Conservation (phyloP, 225 moss, liverwort and hornwort species). For the Straminergon stramineum region DNA sequence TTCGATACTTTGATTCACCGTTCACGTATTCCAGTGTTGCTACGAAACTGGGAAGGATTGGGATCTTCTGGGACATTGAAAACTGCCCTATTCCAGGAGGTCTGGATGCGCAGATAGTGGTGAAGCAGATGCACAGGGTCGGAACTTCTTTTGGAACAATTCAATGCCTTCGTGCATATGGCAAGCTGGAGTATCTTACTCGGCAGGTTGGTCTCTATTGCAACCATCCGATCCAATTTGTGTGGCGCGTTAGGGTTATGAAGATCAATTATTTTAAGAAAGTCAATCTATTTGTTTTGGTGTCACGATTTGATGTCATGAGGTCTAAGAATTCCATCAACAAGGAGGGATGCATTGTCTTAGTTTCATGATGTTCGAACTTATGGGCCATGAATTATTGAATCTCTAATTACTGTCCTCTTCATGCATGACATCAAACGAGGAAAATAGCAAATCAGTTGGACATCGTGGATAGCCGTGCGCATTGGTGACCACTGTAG, state of each 20-base stretch:
- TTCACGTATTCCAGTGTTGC: conserved; percentile 20
- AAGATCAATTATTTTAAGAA: neutral
- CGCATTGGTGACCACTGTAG: neutral
- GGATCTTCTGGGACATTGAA: conserved; percentile 79
- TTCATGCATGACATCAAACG: neutral
- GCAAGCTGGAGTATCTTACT: conserved; percentile 77
- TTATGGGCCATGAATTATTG: neutral
- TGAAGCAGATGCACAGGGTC: conserved; percentile 57
- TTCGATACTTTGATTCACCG: conserved; percentile 67
- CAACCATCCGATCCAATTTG: neutral
- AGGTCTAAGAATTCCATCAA: neutral
- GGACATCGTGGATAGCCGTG: neutral
- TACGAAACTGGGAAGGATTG: conserved; percentile 39
- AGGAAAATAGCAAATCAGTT: neutral
- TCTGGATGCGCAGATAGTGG: conserved; percentile 45
- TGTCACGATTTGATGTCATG: neutral
- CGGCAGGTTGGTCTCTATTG: conserved; percentile 48
- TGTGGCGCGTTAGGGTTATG: neutral
- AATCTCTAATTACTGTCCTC: neutral
- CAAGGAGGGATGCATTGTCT: neutral
- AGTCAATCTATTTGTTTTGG: neutral
- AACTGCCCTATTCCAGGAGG: conserved; percentile 69
- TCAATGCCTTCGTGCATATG: conserved; percentile 72
- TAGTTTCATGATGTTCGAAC: neutral
- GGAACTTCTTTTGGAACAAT: conserved; percentile 53